These are phyloP conservation scores for Triticum timopheevii DNA, from an alignment of 176 grass and related monocot genomes.

Conservation along the genomic window DNA sequence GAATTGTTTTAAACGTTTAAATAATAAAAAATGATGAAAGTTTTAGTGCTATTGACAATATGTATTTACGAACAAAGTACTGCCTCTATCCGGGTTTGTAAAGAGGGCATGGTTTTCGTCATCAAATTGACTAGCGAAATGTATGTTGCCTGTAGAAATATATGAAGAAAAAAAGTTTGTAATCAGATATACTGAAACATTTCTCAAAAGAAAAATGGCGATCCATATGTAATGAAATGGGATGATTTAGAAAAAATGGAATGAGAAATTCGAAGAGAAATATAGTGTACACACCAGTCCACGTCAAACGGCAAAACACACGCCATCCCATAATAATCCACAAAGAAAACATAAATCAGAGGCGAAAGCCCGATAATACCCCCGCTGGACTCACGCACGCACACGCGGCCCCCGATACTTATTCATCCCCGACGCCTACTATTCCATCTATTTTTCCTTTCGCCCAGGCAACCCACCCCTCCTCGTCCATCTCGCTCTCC, in stretches of 20 bases:
- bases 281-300: neutral
- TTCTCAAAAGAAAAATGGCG: neutral
- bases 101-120: no score
- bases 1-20: no score
- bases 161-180: neutral
- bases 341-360: neutral
- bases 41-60: no score
- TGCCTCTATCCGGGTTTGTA: no score
- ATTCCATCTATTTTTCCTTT: constrained; percentile 42
- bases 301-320: neutral
- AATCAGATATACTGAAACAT: no score
- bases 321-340: neutral
- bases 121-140: no score
- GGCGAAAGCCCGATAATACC: neutral
- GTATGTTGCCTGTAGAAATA: no score
- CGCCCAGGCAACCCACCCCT: constrained; percentile 13
- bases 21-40: no score
- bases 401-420: constrained; percentile 35
- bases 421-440: constrained; percentile 29
- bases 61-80: no score
- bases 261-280: neutral
- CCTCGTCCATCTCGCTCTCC: neutral
- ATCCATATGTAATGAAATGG: neutral
- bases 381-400: neutral
- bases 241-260: no score